phyloP scores from a whole-genome alignment of 2,329 filamentous ascomycete genomes.

The Plectosphaerella plurivora region DNA sequence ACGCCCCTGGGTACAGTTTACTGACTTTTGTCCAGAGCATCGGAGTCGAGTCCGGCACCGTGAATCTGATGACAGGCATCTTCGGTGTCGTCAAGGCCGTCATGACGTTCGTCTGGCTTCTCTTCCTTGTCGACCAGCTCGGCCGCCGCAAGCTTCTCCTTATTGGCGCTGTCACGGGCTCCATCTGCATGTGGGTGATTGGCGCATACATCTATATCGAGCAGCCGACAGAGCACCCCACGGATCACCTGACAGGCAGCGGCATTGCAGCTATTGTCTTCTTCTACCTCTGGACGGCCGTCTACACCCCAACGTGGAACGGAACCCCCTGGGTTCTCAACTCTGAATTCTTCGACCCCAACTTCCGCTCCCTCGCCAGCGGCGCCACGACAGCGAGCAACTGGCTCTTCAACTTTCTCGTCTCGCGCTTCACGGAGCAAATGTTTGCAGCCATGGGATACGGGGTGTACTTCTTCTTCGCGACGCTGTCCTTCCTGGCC shows the following conservation, averaged over 20 bases:
- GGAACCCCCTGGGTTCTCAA: constrained; percentile 61
- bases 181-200: constrained; percentile 56
- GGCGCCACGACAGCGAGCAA: constrained; percentile 54
- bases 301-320: constrained; percentile 57
- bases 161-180: constrained; percentile 53
- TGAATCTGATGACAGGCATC: constrained; percentile 55
- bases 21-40: constrained; percentile 5
- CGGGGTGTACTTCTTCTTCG: constrained; percentile 53
- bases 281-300: constrained; percentile 56
- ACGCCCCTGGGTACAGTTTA: not conserved
- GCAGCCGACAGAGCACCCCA: constrained; percentile 23
- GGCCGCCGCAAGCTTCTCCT: constrained; percentile 48
- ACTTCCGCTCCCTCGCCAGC: constrained; percentile 41
- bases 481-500: constrained; percentile 39
- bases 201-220: constrained; percentile 50
- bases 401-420: constrained; percentile 53
- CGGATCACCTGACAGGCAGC: constrained; percentile 29
- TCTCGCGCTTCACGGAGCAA: constrained; percentile 47
- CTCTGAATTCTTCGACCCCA: constrained; percentile 52
- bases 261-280: constrained; percentile 59
- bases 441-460: constrained; percentile 42
- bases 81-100: constrained; percentile 65
- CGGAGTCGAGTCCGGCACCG: constrained; percentile 6
- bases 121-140: constrained; percentile 57
- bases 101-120: constrained; percentile 59